These are phyloP conservation scores for Alternaria alternata DNA, from an alignment of 2,329 filamentous ascomycete species.

Conservation along the genomic window DNA sequence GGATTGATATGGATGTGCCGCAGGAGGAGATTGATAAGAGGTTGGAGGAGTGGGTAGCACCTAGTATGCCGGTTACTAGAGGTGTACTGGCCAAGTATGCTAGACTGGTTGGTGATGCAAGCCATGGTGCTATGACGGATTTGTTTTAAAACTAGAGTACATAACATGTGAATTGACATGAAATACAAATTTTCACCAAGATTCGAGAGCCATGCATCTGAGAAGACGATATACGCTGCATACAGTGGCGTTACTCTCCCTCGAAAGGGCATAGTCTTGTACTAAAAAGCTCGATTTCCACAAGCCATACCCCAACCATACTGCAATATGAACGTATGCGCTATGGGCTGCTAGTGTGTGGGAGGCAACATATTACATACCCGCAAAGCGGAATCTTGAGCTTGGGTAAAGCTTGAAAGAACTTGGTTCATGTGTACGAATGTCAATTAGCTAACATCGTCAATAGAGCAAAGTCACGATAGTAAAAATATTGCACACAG, in stretches of 20 bases:
- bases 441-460: neutral
- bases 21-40: conserved; percentile 75
- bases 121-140: conserved; percentile 90
- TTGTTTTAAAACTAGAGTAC: conserved; percentile 57
- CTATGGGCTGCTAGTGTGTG: too few species aligned
- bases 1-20: conserved; percentile 73
- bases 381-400: too few species aligned
- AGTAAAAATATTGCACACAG: neutral
- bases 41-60: conserved; percentile 72
- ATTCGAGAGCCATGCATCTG: neutral
- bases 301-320: neutral
- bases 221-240: neutral
- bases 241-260: neutral
- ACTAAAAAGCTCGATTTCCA: neutral
- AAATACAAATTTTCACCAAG: too few species aligned
- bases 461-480: neutral
- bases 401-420: too few species aligned
- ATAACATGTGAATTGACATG: neutral
- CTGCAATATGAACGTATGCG: too few species aligned
- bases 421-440: too few species aligned
- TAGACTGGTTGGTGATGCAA: conserved; percentile 85
- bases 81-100: conserved; percentile 93
- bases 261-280: neutral
- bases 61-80: conserved; percentile 75
- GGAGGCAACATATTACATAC: too few species aligned